Evolutionary conservation across 2,329 filamentous ascomycete species (phyloP).

Genomic region (Madurella fahalii): DNA sequence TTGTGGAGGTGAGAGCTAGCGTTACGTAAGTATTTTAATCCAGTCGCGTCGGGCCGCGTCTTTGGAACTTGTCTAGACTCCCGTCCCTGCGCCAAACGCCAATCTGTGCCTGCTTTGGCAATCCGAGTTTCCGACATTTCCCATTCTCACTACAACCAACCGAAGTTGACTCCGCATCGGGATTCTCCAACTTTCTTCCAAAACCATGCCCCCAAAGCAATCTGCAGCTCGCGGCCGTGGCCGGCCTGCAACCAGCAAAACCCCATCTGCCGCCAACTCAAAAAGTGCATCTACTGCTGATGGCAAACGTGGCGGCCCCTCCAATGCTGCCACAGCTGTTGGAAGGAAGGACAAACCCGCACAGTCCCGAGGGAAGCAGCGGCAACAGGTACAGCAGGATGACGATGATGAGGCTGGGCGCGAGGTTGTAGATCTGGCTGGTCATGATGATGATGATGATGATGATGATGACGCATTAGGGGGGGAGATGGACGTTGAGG

Average conservation of each 20-base stretch:
- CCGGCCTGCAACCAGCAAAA: neutral
- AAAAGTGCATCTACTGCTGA: slow-evolving; percentile 3
- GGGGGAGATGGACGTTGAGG: slow-evolving; percentile 3
- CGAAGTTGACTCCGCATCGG: too few relatives aligned
- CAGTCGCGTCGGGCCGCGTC: too few relatives aligned
- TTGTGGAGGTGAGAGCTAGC: too few relatives aligned
- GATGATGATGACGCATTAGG: neutral
- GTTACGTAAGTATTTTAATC: too few relatives aligned
- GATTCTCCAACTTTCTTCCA: neutral
- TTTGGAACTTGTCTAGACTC: too few relatives aligned
- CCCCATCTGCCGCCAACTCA: neutral
- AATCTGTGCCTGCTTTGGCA: too few relatives aligned
- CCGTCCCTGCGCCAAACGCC: too few relatives aligned
- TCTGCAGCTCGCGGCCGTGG: slow-evolving; percentile 18
- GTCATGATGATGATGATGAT: neutral
- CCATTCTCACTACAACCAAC: too few relatives aligned
- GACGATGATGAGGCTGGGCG: slow-evolving; percentile 3
- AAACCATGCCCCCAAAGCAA: slow-evolving; percentile 43
- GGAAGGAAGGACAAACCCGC: slow-evolving; percentile 8
- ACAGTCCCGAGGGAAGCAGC: neutral
- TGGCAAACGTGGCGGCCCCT: slow-evolving; percentile 5
- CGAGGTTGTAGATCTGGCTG: neutral
- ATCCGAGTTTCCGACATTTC: too few relatives aligned
- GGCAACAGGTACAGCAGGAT: neutral
- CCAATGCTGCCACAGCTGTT: slow-evolving; percentile 3